Conservation (phyloP, 169 alveolate species). For the Cryptosporidium ubiquitum region DNA sequence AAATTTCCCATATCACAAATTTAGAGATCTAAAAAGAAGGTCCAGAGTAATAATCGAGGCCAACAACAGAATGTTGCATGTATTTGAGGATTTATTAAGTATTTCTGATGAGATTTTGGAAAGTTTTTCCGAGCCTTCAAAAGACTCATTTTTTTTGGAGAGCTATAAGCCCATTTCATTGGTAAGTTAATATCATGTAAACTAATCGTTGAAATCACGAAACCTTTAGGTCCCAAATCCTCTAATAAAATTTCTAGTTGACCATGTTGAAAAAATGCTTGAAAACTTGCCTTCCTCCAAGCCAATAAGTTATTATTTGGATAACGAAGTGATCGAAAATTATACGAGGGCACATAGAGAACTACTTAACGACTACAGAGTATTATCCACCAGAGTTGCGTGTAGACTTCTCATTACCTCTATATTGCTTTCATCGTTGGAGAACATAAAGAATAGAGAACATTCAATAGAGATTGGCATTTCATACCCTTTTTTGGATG, state of each 20-base stretch:
- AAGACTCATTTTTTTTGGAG: neutral
- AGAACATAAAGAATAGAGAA: neutral
- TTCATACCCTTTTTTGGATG: conserved; percentile 57
- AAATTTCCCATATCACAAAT: conserved; percentile 12
- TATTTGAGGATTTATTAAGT: neutral
- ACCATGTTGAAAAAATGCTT: conserved; percentile 2
- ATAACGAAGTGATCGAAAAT: neutral
- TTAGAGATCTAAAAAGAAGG: conserved; percentile 72
- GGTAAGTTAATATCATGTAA: conserved; percentile 33
- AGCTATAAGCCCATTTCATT: neutral
- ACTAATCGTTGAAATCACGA: neutral
- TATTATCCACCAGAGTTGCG: conserved; percentile 21
- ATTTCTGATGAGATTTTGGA: conserved; percentile 4
- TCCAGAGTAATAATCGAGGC: conserved; percentile 29
- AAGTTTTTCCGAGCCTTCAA: neutral
- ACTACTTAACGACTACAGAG: conserved; percentile 21
- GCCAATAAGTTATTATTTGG: neutral
- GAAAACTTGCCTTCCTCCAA: conserved; percentile 26
- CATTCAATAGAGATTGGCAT: neutral
- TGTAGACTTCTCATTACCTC: conserved; percentile 34
- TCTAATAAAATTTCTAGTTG: neutral
- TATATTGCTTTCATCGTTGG: conserved; percentile 40
- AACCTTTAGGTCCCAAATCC: conserved; percentile 27
- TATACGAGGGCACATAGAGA: conserved; percentile 14
- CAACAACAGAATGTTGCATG: conserved; percentile 31